Evolutionary conservation across 305 asterid genomes (phyloP), one percentile per base, ranked within the genome.

Genomic region (Stenogyne calaminthoides): DNA sequence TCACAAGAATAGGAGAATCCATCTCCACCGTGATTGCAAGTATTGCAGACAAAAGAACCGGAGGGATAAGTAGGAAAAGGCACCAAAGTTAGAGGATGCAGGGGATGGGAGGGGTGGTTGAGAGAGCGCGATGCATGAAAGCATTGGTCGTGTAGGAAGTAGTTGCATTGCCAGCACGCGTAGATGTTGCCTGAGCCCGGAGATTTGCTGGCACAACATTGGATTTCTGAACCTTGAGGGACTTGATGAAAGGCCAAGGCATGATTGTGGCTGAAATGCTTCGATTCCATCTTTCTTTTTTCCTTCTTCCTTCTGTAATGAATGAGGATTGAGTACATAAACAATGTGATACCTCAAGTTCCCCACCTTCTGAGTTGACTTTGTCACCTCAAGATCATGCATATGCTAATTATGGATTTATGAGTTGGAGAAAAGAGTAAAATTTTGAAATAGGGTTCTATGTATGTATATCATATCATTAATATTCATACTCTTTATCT

Each of bases 191-290:
- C 91, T 0, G 88, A 71, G 19, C 81, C 86, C 0, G 83, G 79
- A 69, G 79, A 75, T 49, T 86, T 78, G 83, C 96, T 87, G 60
- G 89, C 91, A 16, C 84, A 80, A 64, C 96, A 89, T 2, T 76
- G 81, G 75, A 82, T 39, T 29, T 84, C 81, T 7, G 84, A 72
- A 22, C 81, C 85, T 42, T 81, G 91, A 40, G 87, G 85, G 60
- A 84, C 19, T 12, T 86, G 93, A 77, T 87, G 90, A 64, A 67
- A 81, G 27, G 64, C 77, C 10, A 89, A 83, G 70, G 36, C 78
- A 55, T 89, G 96, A 69, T 14, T 72, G 84, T 89, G 96, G 81
- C 89, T 88, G 78, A 89, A 89, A 67, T 89, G 96, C 79, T 84
- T 82, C 74, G 67, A 71, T 49, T 86, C 32, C 60, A 55, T 55